phyloP scores from a whole-genome alignment of 1,139 yeast genomes.

The Blastobotrys capitulatus region DNA sequence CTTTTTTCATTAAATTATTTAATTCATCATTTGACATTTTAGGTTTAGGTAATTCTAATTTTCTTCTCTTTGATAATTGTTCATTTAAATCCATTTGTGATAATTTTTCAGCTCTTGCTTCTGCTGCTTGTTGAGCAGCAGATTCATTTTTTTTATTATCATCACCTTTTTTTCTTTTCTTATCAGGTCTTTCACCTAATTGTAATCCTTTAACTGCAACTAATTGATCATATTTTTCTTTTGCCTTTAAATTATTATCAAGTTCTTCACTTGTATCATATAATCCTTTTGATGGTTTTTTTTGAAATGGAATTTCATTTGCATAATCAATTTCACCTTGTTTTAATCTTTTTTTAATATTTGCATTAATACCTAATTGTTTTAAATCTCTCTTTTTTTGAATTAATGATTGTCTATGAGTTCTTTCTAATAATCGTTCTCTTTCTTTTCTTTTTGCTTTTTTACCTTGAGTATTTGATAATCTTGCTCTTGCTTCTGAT shows the following conservation, averaged over 20 bases:
- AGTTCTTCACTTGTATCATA: conserved; percentile 64
- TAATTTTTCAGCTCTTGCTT: conserved; percentile 38
- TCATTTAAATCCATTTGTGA: conserved; percentile 34
- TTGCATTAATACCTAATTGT: conserved; percentile 71
- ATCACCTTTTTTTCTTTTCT: conserved; percentile 24
- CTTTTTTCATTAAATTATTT: conserved; percentile 38
- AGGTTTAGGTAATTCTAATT: conserved; percentile 52
- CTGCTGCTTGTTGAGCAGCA: conserved; percentile 29
- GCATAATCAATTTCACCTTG: conserved; percentile 65
- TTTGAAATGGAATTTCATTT: conserved; percentile 77
- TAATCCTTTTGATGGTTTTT: conserved; percentile 61
- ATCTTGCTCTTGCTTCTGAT: conserved; percentile 85
- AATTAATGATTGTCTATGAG: conserved; percentile 64
- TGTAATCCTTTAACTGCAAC: conserved; percentile 48
- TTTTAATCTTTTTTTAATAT: conserved; percentile 49
- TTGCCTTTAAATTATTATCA: conserved; percentile 37
- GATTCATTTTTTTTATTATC: conserved; percentile 15
- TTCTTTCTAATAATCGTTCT: conserved; percentile 73
- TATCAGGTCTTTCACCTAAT: conserved; percentile 31
- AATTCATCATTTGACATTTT: conserved; percentile 36
- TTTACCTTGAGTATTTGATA: conserved; percentile 91
- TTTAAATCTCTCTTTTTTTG: conserved; percentile 83
- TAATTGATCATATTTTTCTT: conserved; percentile 41
- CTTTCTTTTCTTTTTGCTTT: conserved; percentile 89
- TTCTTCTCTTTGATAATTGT: conserved; percentile 45